Conservation (phyloP, 805 yeast genomes). For the Pichia phayaonensis region DNA sequence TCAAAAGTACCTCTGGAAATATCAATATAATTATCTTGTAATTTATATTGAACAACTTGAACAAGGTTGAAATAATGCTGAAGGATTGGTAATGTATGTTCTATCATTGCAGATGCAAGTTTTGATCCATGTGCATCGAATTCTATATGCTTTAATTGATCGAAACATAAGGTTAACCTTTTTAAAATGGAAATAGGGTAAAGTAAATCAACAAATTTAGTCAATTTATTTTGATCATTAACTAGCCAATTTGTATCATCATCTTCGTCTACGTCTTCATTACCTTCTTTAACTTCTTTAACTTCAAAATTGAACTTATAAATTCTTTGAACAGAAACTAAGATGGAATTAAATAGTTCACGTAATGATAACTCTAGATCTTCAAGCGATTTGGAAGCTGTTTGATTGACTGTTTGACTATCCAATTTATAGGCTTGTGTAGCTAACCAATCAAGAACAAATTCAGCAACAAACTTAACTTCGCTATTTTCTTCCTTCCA, state of each 20-base stretch:
- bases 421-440: constrained; percentile 12
- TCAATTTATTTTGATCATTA: constrained; percentile 37
- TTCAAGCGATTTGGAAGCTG: constrained; percentile 22
- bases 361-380: constrained; percentile 44
- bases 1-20: constrained; percentile 56
- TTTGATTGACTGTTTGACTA: constrained; percentile 15
- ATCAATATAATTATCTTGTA: constrained; percentile 41
- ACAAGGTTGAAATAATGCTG: constrained; percentile 50
- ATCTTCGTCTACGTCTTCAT: constrained; percentile 33
- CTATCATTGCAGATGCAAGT: constrained; percentile 39
- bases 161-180: constrained; percentile 24
- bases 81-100: constrained; percentile 56
- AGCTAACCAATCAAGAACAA: constrained; percentile 40
- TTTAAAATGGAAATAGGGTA: constrained; percentile 17
- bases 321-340: constrained; percentile 61
- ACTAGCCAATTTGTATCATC: constrained; percentile 48
- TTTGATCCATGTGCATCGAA: constrained; percentile 32
- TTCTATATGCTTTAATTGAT: constrained; percentile 29
- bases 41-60: constrained; percentile 34
- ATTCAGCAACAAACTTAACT: constrained; percentile 41
- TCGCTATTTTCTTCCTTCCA: constrained; percentile 31
- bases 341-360: constrained; percentile 46
- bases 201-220: constrained; percentile 33
- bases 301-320: constrained; percentile 30
- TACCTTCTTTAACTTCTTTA: not conserved